Conservation (phyloP, 2,329 filamentous ascomycete genomes). For the Myriosclerotinia curreyana region DNA sequence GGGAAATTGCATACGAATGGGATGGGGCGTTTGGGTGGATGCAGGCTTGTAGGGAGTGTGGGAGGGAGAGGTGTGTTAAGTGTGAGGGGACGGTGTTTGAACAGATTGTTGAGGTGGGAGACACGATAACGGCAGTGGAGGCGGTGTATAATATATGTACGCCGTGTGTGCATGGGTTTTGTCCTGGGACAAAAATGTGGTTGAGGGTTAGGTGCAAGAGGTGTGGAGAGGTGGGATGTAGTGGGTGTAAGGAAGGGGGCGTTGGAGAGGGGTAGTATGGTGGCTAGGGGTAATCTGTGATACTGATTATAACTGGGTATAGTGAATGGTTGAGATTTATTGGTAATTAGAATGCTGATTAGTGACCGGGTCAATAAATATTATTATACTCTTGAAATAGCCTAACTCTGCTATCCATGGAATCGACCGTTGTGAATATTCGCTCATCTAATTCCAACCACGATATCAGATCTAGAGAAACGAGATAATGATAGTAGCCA, state of each 20-base stretch:
- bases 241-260: not conserved
- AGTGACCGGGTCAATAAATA: not conserved
- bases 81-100: slow-evolving; percentile 6
- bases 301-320: not conserved
- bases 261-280: not conserved
- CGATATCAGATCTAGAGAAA: not conserved
- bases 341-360: no score
- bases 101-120: slow-evolving; percentile 6
- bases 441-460: no score
- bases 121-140: not conserved
- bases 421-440: not conserved
- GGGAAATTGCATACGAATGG: slow-evolving; percentile 16
- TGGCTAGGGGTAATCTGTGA: not conserved
- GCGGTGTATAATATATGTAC: not conserved
- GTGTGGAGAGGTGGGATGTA: not conserved
- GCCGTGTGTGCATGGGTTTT: slow-evolving; percentile 17
- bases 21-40: slow-evolving; percentile 19
- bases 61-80: slow-evolving; percentile 11
- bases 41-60: slow-evolving; percentile 5
- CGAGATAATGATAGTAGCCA: no score
- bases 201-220: slow-evolving; percentile 8
- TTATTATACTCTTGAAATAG: not conserved
- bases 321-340: no score
- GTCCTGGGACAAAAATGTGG: slow-evolving; percentile 14
- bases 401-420: no score